Evolutionary conservation across 768 basidiomycete species (phyloP).

Genomic region (Hypholoma sublateritium): DNA sequence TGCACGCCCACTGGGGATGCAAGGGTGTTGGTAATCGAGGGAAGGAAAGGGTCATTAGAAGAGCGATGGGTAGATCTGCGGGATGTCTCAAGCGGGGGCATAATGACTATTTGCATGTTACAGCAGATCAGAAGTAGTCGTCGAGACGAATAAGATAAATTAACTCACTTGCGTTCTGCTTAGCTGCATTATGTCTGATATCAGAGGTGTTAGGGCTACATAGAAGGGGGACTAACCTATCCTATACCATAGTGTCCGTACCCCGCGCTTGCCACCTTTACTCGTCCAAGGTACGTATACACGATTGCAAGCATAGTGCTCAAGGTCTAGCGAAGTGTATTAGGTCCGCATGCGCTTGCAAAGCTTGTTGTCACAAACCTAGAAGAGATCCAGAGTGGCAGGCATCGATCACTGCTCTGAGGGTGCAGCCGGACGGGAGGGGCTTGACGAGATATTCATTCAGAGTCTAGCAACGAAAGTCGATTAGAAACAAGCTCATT

Average conservation of each 20-base stretch:
- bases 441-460: background rate
- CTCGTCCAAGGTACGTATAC: slow-evolving; percentile 1
- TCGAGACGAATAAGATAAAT: background rate
- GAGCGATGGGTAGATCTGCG: background rate
- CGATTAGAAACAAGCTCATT: background rate
- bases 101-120: background rate
- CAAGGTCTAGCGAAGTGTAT: background rate
- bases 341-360: background rate
- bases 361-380: background rate
- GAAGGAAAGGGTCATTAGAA: background rate
- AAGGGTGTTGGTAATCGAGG: background rate
- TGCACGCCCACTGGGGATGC: background rate
- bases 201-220: background rate
- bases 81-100: background rate
- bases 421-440: background rate
- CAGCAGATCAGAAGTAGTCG: background rate
- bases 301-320: slow-evolving; percentile 1
- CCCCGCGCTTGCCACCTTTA: background rate
- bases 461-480: background rate
- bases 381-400: background rate
- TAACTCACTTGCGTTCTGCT: background rate
- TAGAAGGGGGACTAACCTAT: background rate
- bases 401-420: slow-evolving; percentile 1
- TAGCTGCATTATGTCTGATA: background rate
- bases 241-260: background rate